These are phyloP conservation scores for Globisporangium viniferum DNA, from an alignment of 352 stramenopile genomes.

Conservation along the genomic window DNA sequence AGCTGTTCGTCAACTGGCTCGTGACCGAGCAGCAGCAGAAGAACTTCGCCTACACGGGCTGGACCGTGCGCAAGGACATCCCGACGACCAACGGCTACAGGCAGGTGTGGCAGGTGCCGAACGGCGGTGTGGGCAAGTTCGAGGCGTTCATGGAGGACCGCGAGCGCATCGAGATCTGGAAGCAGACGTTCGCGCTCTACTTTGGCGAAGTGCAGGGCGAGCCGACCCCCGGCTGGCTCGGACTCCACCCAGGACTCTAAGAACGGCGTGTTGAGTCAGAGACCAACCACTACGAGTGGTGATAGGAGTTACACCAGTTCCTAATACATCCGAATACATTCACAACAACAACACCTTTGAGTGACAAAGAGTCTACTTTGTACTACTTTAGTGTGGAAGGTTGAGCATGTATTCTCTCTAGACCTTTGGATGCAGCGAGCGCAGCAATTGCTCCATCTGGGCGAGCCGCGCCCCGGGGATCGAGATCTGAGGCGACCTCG, in stretches of 20 bases:
- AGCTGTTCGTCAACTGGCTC: slow-evolving; percentile 61
- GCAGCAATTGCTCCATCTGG: slow-evolving; percentile 48
- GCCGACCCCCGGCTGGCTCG: slow-evolving; percentile 33
- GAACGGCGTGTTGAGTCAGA: background rate
- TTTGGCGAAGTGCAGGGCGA: slow-evolving; percentile 49
- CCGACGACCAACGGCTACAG: slow-evolving; percentile 23
- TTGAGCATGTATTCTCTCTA: slow-evolving; percentile 8
- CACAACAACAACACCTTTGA: background rate
- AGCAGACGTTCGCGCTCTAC: slow-evolving; percentile 48
- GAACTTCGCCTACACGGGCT: slow-evolving; percentile 13
- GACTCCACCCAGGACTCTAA: slow-evolving; percentile 38
- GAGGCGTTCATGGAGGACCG: slow-evolving; percentile 48
- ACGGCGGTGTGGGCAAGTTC: slow-evolving; percentile 34
- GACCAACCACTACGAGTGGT: background rate
- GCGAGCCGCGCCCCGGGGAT: slow-evolving; percentile 31
- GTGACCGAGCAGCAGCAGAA: slow-evolving; percentile 32
- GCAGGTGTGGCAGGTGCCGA: slow-evolving; percentile 32
- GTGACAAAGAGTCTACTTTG: background rate
- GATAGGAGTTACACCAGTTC: background rate
- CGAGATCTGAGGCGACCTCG: slow-evolving; percentile 23
- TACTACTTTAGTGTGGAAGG: background rate
- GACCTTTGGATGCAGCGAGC: slow-evolving; percentile 28
- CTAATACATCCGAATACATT: background rate
- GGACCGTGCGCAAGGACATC: slow-evolving; percentile 39
- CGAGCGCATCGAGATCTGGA: slow-evolving; percentile 34